These are phyloP conservation scores for Metschnikowia picachoensis DNA, from an alignment of 805 yeast genomes.

Conservation along the genomic window DNA sequence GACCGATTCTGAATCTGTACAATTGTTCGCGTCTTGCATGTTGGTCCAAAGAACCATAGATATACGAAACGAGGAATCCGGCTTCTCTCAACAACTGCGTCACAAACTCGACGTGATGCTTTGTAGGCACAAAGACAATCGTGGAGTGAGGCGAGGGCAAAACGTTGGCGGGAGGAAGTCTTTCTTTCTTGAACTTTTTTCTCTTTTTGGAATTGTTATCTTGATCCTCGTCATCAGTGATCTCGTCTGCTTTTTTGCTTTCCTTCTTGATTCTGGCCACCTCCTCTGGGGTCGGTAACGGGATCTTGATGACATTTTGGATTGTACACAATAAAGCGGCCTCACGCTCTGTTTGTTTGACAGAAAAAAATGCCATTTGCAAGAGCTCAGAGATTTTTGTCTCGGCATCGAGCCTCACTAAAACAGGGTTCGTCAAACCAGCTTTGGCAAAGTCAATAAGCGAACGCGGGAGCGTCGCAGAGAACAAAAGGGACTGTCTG, in stretches of 20 bases:
- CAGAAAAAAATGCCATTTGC: constrained; percentile 82
- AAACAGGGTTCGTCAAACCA: constrained; percentile 86
- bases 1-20: constrained; percentile 77
- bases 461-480: constrained; percentile 91
- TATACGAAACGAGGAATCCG: constrained; percentile 84
- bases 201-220: constrained; percentile 27
- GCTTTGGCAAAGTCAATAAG: constrained; percentile 97
- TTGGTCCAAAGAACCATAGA: constrained; percentile 94
- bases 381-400: constrained; percentile 84
- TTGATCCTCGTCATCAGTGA: constrained; percentile 31
- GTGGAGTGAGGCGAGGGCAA: constrained; percentile 85
- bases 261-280: constrained; percentile 48
- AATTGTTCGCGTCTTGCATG: constrained; percentile 89
- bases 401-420: constrained; percentile 91
- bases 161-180: constrained; percentile 75
- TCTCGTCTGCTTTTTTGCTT: constrained; percentile 49
- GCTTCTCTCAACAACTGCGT: constrained; percentile 63
- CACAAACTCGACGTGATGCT: constrained; percentile 95
- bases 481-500: constrained; percentile 85
- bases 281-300: constrained; percentile 72
- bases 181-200: constrained; percentile 46
- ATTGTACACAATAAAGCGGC: constrained; percentile 75
- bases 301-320: constrained; percentile 81
- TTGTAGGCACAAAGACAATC: constrained; percentile 91
- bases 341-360: constrained; percentile 84